Evolutionary conservation across 495 filamentous ascomycete species (phyloP).

Genomic region (Glonium stellatum): DNA sequence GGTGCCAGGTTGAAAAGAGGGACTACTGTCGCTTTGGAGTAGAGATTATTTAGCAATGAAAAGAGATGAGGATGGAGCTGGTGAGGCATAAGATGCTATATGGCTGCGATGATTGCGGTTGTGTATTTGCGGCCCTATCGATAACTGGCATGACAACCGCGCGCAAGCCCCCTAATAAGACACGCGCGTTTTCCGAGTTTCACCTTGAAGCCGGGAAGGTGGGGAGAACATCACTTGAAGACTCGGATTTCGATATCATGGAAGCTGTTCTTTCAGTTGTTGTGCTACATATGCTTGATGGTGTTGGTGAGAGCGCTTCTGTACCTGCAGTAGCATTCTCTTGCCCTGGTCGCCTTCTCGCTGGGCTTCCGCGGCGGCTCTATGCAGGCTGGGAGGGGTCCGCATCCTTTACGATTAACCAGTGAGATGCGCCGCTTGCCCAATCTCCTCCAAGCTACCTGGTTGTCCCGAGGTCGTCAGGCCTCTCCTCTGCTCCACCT

Average conservation of each 20-base stretch:
- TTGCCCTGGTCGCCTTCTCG: too few relatives aligned
- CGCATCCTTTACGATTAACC: neutral
- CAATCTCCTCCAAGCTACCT: neutral
- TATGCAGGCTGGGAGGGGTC: neutral
- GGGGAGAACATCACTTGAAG: neutral
- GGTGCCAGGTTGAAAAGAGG: slow-evolving; percentile 16
- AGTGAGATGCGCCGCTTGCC: neutral
- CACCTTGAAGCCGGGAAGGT: neutral
- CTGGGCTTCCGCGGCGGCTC: neutral
- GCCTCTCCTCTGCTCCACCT: neutral
- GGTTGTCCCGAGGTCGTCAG: neutral
- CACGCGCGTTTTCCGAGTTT: neutral
- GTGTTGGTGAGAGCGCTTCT: neutral
- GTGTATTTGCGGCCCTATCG: slow-evolving; percentile 1
- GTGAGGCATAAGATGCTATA: neutral
- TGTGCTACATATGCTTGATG: too few relatives aligned
- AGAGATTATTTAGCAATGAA: neutral
- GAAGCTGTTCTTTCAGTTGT: too few relatives aligned
- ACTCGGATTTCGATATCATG: too few relatives aligned
- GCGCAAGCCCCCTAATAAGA: neutral
- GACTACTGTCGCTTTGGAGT: slow-evolving; percentile 16
- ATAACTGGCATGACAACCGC: slow-evolving; percentile 1
- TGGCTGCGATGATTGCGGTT: neutral
- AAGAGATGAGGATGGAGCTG: neutral
- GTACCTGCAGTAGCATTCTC: neutral